A percentile compares a stretch with the other conserved stretches of the same genome.
These are phyloP conservation scores for Hansenula sp. DNA, from an alignment of 1,139 yeast genomes.

Conservation along the genomic window DNA sequence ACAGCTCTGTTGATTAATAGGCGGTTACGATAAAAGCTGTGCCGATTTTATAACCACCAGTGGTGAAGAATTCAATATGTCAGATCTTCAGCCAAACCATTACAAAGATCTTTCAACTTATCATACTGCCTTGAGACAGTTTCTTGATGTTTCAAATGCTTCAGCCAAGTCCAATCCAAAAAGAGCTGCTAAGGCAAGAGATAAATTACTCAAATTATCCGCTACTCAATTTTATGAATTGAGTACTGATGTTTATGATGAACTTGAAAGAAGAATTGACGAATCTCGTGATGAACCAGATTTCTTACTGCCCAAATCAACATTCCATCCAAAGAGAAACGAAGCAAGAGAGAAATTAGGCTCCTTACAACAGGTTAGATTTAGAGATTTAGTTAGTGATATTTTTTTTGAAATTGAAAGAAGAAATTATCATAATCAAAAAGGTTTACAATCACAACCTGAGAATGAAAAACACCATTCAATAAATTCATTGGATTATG, in stretches of 20 bases:
- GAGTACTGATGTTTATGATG: conserved; percentile 92
- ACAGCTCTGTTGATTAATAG: too few relatives aligned
- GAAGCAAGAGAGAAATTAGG: conserved; percentile 94
- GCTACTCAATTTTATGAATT: conserved; percentile 85
- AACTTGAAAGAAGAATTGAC: conserved; percentile 67
- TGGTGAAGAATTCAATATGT: not conserved
- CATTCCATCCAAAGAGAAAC: conserved; percentile 89
- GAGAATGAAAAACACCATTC: not conserved
- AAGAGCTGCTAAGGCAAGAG: conserved; percentile 75
- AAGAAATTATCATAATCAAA: conserved; percentile 45
- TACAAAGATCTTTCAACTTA: conserved; percentile 14
- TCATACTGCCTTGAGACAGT: conserved; percentile 19
- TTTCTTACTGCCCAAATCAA: conserved; percentile 61
- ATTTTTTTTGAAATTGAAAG: conserved; percentile 84
- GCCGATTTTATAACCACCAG: not conserved
- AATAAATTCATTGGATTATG: not conserved
- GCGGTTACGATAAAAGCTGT: not conserved
- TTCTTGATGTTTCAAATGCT: conserved; percentile 16
- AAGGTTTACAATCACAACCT: not conserved
- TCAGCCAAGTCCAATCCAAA: conserved; percentile 32
- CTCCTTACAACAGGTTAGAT: conserved; percentile 73
- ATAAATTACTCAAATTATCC: conserved; percentile 75
- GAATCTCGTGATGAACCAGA: conserved; percentile 50
- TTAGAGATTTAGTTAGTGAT: conserved; percentile 88
- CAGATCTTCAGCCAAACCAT: conserved; percentile 7